phyloP scores from a whole-genome alignment of 2,329 filamentous ascomycete genomes.

The Phialophora verrucosa region DNA sequence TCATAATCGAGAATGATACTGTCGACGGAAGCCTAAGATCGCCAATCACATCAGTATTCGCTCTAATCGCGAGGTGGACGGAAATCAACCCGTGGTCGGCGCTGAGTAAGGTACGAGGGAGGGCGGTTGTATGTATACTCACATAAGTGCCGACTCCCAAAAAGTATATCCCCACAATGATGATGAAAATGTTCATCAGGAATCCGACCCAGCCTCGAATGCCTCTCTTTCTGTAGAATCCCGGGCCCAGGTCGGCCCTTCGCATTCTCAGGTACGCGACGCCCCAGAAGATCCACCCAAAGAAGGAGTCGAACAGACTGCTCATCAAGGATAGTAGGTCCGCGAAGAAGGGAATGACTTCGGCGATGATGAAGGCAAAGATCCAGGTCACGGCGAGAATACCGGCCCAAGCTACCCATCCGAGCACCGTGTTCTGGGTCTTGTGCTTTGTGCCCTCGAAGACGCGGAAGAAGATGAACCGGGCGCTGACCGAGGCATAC shows the following conservation, averaged over 20 bases:
- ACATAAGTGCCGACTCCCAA: slow-evolving; percentile 79
- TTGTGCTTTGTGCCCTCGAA: slow-evolving; percentile 82
- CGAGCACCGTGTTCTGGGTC: slow-evolving; percentile 77
- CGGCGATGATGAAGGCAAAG: slow-evolving; percentile 88
- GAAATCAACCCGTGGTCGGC: neutral
- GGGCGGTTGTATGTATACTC: slow-evolving; percentile 36
- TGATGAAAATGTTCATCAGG: slow-evolving; percentile 72
- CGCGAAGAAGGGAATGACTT: slow-evolving; percentile 92
- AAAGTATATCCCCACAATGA: slow-evolving; percentile 78
- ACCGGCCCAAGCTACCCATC: slow-evolving; percentile 77
- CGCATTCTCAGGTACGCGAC: slow-evolving; percentile 55
- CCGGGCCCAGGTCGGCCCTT: slow-evolving; percentile 48
- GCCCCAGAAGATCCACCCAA: slow-evolving; percentile 85
- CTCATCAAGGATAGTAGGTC: slow-evolving; percentile 65
- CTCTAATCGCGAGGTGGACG: neutral
- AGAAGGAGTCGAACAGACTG: slow-evolving; percentile 80
- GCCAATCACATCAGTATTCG: slow-evolving; percentile 14
- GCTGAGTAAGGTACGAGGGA: neutral
- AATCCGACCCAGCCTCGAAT: slow-evolving; percentile 51
- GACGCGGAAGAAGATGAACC: slow-evolving; percentile 89
- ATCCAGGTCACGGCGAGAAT: slow-evolving; percentile 77
- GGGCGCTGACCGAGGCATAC: slow-evolving; percentile 86
- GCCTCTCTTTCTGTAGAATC: slow-evolving; percentile 50
- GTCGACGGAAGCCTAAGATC: slow-evolving; percentile 49
- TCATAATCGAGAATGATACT: slow-evolving; percentile 70